Evolutionary conservation across 768 basidiomycete genomes (phyloP).

Genomic region (Termitomyces bulborhizus): DNA sequence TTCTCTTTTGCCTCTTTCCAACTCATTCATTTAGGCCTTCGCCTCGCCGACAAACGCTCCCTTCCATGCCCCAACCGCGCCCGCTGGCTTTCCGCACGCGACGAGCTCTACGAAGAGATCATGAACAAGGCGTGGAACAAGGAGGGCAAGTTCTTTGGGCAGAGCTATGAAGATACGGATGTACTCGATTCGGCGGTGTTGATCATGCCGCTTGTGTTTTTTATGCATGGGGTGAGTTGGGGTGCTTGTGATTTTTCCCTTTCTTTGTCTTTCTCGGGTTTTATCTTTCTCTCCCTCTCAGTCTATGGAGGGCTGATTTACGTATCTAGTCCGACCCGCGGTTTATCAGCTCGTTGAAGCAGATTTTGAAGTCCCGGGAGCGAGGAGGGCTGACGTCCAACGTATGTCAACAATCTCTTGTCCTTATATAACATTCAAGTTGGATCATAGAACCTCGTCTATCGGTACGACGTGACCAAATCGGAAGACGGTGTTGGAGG

Average conservation of each 20-base stretch:
- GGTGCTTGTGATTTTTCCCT: background rate
- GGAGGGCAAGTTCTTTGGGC: slow-evolving; percentile 64
- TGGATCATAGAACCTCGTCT: slow-evolving; percentile 62
- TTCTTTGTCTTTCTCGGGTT: background rate
- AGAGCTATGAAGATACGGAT: slow-evolving; percentile 84
- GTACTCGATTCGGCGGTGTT: slow-evolving; percentile 83
- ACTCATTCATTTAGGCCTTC: slow-evolving; percentile 49
- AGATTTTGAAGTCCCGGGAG: slow-evolving; percentile 82
- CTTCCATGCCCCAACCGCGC: slow-evolving; percentile 73
- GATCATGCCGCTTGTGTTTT: slow-evolving; percentile 93
- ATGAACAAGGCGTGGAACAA: slow-evolving; percentile 86
- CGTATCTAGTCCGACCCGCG: slow-evolving; percentile 69
- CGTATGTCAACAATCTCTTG: slow-evolving; percentile 28
- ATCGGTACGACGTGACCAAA: slow-evolving; percentile 82
- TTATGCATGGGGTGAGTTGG: slow-evolving; percentile 60
- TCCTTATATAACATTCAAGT: background rate
- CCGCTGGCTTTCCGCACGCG: slow-evolving; percentile 72
- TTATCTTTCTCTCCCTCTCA: background rate
- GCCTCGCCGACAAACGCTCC: slow-evolving; percentile 91
- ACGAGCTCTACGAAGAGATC: slow-evolving; percentile 88
- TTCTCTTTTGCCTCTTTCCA: background rate
- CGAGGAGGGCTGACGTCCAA: slow-evolving; percentile 90
- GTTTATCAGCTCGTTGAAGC: slow-evolving; percentile 79
- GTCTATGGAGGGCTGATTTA: slow-evolving; percentile 7
- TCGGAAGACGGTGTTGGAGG: slow-evolving; percentile 94